Conservation (phyloP, 2,329 filamentous ascomycete genomes). For the Cercospora sp. region DNA sequence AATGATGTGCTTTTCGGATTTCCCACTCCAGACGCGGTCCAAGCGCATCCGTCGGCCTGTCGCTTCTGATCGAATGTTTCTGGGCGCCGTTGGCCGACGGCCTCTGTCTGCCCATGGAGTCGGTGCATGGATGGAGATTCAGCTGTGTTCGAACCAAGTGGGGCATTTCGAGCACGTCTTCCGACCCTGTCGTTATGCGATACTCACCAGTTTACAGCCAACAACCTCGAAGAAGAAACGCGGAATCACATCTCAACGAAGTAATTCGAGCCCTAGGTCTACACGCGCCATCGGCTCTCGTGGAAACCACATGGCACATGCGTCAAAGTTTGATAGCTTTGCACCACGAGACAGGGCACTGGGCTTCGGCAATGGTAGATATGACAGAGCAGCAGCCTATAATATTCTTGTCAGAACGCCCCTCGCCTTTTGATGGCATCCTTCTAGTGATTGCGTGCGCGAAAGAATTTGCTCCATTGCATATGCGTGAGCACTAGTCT, state of each 20-base stretch:
- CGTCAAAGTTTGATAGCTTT: constrained; percentile 10
- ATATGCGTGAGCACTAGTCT: neutral
- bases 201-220: constrained; percentile 1
- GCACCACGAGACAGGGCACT: neutral
- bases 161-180: constrained; percentile 16
- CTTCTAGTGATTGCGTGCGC: neutral
- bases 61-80: constrained; percentile 3
- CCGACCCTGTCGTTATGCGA: constrained; percentile 2
- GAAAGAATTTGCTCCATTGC: neutral
- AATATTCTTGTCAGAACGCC: neutral
- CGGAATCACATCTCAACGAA: neutral
- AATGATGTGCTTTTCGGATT: constrained; percentile 10
- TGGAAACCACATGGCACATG: constrained; percentile 22
- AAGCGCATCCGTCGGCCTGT: constrained; percentile 12
- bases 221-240: neutral
- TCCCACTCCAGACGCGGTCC: neutral
- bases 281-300: constrained; percentile 7
- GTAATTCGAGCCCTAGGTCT: neutral
- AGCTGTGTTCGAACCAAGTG: constrained; percentile 2
- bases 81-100: neutral
- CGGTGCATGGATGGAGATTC: neutral
- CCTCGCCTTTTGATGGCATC: constrained; percentile 7
- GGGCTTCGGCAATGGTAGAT: constrained; percentile 1
- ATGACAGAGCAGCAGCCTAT: constrained; percentile 2
- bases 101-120: neutral